Base-by-base conservation (phyloP, 345 rosid species). In the Populus simonii region DNA sequence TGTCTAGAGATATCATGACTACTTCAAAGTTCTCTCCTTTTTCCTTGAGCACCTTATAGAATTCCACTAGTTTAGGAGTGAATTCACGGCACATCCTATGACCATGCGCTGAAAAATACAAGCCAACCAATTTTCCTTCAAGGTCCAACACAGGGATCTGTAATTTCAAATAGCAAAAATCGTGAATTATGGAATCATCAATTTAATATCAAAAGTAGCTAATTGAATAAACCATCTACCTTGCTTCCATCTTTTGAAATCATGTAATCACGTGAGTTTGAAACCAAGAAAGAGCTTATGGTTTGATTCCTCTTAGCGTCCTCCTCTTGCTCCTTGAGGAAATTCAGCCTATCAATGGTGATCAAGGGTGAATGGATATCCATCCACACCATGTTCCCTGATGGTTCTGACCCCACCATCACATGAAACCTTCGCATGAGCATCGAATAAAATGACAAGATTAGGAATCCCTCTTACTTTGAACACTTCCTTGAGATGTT, bases 81-180 rank as follows among this genome's bases (percentile, higher is more conserved):
- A 91, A 90, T 35, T 84, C 91, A 6, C 59, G 67, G 38, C 89
- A 84, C 35, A 51, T 1, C 31, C 55, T 53, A 77, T 74, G 80
- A 38, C 89, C 74, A 22, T 72, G 76, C 9, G 70, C 74, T 2
- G 87, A 78, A 81, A 93, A 88, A 79, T 89, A 91, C 68, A 93
- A 85, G 4, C 94, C 91, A 1, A 87, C 84, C 63, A 87, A 85
- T 76, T 87, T 93, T 72, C 95, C 97, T 85, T 89, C 89, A 25
- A 93, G 92, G 18, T 92, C 89, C 3, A 91, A 74, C 27, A 92
- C 87, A 1, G 86, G 89, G 20, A 89, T 79, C 97, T 92, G 74
- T 22, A 63, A 36, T 70, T 38, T 53, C 10, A 82, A 43, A 27
- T 11, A 38, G 43, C 8, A 66, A 39, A 3, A 8, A 55, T 20